phyloP scores from a whole-genome alignment of 768 basidiomycete genomes.

The Mycena pura region DNA sequence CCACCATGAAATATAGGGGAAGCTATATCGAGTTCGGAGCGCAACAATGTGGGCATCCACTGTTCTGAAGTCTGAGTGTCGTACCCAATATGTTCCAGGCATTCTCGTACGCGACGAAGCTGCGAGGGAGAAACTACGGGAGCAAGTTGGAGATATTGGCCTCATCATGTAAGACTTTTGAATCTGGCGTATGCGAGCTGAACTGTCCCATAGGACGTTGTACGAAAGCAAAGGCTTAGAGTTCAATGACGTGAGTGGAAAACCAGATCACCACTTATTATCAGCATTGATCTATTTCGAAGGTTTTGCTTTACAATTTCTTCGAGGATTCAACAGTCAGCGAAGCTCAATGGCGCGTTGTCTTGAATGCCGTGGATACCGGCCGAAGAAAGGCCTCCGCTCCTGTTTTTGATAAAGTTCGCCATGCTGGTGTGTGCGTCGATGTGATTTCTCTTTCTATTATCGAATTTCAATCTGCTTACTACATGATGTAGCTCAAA shows the following conservation, averaged over 20 bases:
- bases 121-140: slow-evolving; percentile 53
- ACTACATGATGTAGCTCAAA: slow-evolving; percentile 54
- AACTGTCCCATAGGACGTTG: slow-evolving; percentile 51
- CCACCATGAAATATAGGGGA: slow-evolving; percentile 39
- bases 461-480: neutral
- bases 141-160: slow-evolving; percentile 64
- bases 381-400: slow-evolving; percentile 29
- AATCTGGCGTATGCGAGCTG: neutral
- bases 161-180: slow-evolving; percentile 56
- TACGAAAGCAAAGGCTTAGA: slow-evolving; percentile 74
- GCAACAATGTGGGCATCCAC: slow-evolving; percentile 59
- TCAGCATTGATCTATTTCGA: neutral
- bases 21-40: slow-evolving; percentile 65
- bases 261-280: neutral
- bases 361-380: slow-evolving; percentile 51
- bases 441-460: slow-evolving; percentile 49
- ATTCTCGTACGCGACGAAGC: slow-evolving; percentile 71
- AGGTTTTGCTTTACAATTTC: slow-evolving; percentile 81
- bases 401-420: slow-evolving; percentile 56
- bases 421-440: slow-evolving; percentile 61
- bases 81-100: slow-evolving; percentile 43
- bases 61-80: neutral
- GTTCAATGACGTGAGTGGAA: slow-evolving; percentile 60
- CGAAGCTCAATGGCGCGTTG: slow-evolving; percentile 63
- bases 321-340: slow-evolving; percentile 68